A percentile compares a stretch with the other conserved stretches of the same genome.
Evolutionary conservation across 306 rosid species (phyloP).

Genomic region (Fragaria nilgerrensis): DNA sequence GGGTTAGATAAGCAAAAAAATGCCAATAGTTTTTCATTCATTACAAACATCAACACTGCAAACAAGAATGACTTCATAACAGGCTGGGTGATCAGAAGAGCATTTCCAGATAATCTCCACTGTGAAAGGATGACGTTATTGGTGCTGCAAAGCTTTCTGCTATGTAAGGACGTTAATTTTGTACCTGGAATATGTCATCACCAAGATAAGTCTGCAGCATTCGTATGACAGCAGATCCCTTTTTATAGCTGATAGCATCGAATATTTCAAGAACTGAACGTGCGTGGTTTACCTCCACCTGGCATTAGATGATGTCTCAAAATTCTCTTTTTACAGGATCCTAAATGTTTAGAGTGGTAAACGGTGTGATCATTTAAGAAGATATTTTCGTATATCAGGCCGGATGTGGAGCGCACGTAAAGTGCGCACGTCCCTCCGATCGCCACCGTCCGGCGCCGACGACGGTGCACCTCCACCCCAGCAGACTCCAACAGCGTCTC

Average conservation of each 20-base stretch:
- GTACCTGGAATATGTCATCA: conserved; percentile 50
- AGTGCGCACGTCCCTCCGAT: no score
- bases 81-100: neutral
- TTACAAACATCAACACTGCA: neutral
- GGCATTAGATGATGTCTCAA: conserved; percentile 17
- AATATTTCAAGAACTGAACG: conserved; percentile 49
- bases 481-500: no score
- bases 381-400: no score
- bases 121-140: neutral
- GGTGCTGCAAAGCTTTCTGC: neutral
- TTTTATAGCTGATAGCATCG: conserved; percentile 57
- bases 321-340: neutral
- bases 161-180: neutral
- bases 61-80: neutral
- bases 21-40: neutral
- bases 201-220: conserved; percentile 62
- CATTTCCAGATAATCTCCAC: neutral
- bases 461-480: no score
- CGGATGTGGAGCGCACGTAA: no score
- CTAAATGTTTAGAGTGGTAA: neutral
- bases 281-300: conserved; percentile 59
- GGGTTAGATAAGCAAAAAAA: neutral
- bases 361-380: neutral
- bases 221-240: conserved; percentile 56
- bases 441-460: no score